phyloP scores from a whole-genome alignment of 345 rosid species.

The Populus pruinosa region DNA sequence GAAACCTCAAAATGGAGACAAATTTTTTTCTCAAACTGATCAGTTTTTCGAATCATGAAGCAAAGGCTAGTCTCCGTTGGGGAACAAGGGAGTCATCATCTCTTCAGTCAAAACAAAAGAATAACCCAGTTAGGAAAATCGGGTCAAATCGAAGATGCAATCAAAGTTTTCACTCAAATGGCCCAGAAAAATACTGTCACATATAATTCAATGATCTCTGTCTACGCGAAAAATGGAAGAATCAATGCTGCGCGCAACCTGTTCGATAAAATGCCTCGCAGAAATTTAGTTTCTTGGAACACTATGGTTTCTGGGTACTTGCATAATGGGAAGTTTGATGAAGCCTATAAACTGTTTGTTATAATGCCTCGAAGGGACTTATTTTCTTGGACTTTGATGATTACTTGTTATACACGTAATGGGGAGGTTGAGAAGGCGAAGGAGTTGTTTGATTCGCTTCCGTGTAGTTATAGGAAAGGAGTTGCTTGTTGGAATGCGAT shows the following conservation, averaged over 20 bases:
- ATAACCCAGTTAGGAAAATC: slow-evolving; percentile 35
- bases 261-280: slow-evolving; percentile 33
- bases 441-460: slow-evolving; percentile 34
- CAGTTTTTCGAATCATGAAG: background rate
- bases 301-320: slow-evolving; percentile 34
- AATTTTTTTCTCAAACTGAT: background rate
- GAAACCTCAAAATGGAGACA: background rate
- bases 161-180: slow-evolving; percentile 35
- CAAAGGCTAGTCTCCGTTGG: background rate
- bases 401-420: slow-evolving; percentile 30
- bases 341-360: slow-evolving; percentile 31
- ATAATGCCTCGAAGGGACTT: slow-evolving; percentile 31
- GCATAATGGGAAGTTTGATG: slow-evolving; percentile 14
- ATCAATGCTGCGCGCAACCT: slow-evolving; percentile 23
- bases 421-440: slow-evolving; percentile 37
- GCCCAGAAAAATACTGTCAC: slow-evolving; percentile 31
- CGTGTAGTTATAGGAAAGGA: slow-evolving; percentile 24
- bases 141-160: slow-evolving; percentile 37
- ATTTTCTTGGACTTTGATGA: slow-evolving; percentile 35
- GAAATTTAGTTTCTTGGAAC: slow-evolving; percentile 42
- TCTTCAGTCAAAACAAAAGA: slow-evolving; percentile 25
- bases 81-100: background rate
- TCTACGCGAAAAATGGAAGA: slow-evolving; percentile 34
- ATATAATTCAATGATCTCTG: slow-evolving; percentile 44
- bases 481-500: slow-evolving; percentile 40